These are phyloP conservation scores for Prunus armeniaca DNA, from an alignment of 306 rosid species.

Conservation along the genomic window DNA sequence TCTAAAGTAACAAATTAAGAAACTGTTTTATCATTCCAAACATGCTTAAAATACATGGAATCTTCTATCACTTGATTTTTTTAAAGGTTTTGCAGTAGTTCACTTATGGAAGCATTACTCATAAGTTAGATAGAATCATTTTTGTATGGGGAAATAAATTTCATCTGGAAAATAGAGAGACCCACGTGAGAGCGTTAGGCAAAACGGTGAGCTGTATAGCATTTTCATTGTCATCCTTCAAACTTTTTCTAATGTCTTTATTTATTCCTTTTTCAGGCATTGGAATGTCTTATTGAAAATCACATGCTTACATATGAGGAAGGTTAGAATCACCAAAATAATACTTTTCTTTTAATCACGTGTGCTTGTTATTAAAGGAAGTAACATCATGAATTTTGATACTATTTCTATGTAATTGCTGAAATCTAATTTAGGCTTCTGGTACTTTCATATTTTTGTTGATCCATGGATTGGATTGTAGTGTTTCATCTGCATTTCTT, in stretches of 20 bases:
- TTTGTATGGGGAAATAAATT: not conserved
- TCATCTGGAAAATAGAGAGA: not conserved
- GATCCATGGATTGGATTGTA: not conserved
- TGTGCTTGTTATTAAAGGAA: slow-evolving; percentile 4
- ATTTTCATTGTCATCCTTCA: not conserved
- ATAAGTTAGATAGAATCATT: not conserved
- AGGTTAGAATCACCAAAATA: slow-evolving; percentile 42
- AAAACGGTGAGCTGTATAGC: not conserved
- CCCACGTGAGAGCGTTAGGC: not conserved
- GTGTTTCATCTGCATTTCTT: not conserved
- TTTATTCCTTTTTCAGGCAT: slow-evolving; percentile 57
- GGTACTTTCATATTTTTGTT: not conserved
- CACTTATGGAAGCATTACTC: not conserved
- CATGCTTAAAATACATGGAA: too few relatives aligned
- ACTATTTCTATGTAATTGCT: not conserved
- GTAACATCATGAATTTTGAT: not conserved
- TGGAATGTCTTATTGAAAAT: slow-evolving; percentile 93
- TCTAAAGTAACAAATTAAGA: not conserved
- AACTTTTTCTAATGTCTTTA: not conserved
- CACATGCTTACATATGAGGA: slow-evolving; percentile 95
- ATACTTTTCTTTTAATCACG: slow-evolving; percentile 9
- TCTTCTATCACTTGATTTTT: not conserved
- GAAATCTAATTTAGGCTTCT: not conserved
- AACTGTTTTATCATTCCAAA: not conserved
- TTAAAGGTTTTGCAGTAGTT: not conserved